These are phyloP conservation scores for Saccharomycopsis sp. DNA, from an alignment of 805 yeast genomes.

Conservation along the genomic window DNA sequence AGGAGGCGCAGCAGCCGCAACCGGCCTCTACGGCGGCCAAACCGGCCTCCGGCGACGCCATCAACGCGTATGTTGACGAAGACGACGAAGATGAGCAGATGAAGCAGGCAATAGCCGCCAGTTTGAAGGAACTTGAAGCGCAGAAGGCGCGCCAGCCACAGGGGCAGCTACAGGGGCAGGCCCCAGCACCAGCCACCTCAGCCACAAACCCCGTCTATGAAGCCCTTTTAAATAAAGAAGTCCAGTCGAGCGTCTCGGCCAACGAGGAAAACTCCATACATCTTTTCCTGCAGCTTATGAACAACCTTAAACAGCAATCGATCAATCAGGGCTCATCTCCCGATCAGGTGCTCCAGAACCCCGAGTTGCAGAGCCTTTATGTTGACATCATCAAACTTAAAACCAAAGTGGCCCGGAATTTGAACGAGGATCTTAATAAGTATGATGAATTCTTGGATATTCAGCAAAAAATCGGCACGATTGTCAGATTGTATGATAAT, in stretches of 20 bases:
- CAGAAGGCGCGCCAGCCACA: conserved; percentile 23
- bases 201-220: conserved; percentile 11
- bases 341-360: conserved; percentile 34
- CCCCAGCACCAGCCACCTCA: conserved; percentile 24
- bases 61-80: conserved; percentile 12
- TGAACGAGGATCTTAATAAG: conserved; percentile 50
- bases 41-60: conserved; percentile 16
- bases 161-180: background rate
- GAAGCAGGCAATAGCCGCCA: conserved; percentile 92
- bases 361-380: conserved; percentile 50
- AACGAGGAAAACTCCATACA: conserved; percentile 66
- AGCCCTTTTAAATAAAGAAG: conserved; percentile 14
- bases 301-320: conserved; percentile 35
- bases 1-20: conserved; percentile 37
- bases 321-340: conserved; percentile 7
- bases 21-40: conserved; percentile 27
- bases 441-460: conserved; percentile 63
- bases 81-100: conserved; percentile 75
- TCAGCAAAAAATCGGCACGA: conserved; percentile 72
- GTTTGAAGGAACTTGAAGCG: conserved; percentile 63
- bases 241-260: conserved; percentile 34
- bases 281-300: conserved; percentile 62
- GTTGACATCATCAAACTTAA: conserved; percentile 52
- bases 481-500: conserved; percentile 69
- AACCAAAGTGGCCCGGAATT: conserved; percentile 60